A percentile compares a stretch with the other conserved stretches of the same genome.
Conservation (phyloP, 345 rosid species). For the Iberis pinnata region DNA sequence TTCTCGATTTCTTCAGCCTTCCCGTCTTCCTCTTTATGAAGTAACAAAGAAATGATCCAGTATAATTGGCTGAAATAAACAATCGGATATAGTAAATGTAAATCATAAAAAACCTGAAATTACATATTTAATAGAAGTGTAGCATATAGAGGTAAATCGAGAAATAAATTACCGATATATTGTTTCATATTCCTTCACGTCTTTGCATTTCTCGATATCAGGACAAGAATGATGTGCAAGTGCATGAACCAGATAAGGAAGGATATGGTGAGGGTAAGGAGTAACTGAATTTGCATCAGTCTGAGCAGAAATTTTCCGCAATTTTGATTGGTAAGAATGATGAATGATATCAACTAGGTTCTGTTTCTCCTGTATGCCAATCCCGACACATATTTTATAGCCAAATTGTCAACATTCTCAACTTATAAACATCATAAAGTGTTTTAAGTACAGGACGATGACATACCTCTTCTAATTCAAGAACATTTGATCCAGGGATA, state of each 20-base stretch:
- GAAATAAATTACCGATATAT: conserved; percentile 50
- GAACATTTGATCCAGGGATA: conserved; percentile 37
- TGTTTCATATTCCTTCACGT: conserved; percentile 69
- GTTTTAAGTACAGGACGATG: conserved; percentile 27
- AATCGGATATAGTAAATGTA: background rate
- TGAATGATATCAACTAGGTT: conserved; percentile 77
- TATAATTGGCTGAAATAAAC: conserved; percentile 60
- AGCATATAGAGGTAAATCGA: background rate
- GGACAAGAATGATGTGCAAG: conserved; percentile 92
- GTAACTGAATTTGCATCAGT: conserved; percentile 50
- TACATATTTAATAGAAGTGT: background rate
- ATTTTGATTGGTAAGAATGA: conserved; percentile 70
- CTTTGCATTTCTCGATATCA: conserved; percentile 65
- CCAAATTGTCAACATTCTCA: conserved; percentile 19
- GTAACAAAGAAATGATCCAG: conserved; percentile 53
- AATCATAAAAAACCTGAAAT: background rate
- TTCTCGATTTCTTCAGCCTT: conserved; percentile 54
- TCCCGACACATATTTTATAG: conserved; percentile 11
- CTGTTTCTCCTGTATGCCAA: conserved; percentile 69
- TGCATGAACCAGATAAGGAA: conserved; percentile 66
- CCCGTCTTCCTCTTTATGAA: conserved; percentile 73
- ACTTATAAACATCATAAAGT: conserved; percentile 16
- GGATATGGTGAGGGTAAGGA: conserved; percentile 58
- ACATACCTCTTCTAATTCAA: conserved; percentile 69
- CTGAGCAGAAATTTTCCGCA: conserved; percentile 54